phyloP scores from a whole-genome alignment of 2,329 filamentous ascomycete genomes.

The Myriangium duriaei region DNA sequence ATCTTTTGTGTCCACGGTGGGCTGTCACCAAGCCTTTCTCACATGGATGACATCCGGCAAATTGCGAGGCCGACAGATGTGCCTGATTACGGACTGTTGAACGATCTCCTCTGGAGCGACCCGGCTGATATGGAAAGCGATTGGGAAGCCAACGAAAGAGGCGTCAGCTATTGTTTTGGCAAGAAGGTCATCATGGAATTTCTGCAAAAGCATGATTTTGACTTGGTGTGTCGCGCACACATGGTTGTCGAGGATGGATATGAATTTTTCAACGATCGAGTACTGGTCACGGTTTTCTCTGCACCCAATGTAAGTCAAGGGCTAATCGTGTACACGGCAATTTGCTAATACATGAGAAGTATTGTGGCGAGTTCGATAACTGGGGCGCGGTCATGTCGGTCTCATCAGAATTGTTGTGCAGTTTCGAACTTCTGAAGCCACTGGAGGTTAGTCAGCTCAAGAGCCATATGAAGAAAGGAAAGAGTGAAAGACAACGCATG shows the following conservation, averaged over 20 bases:
- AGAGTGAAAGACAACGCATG: constrained; percentile 88
- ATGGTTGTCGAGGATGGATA: constrained; percentile 99
- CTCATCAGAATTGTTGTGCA: constrained; percentile 82
- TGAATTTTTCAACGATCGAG: constrained; percentile 93
- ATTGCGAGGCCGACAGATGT: constrained; percentile 95
- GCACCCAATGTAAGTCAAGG: constrained; percentile 78
- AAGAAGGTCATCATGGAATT: constrained; percentile 98
- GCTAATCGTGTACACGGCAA: background rate
- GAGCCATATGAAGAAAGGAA: constrained; percentile 96
- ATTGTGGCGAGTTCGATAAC: constrained; percentile 98
- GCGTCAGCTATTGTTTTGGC: constrained; percentile 96
- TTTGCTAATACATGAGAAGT: constrained; percentile 41
- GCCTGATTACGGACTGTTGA: constrained; percentile 87
- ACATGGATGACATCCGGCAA: constrained; percentile 97
- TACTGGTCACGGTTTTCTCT: constrained; percentile 92
- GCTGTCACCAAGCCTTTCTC: constrained; percentile 76
- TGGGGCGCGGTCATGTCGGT: constrained; percentile 99
- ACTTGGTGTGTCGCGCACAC: constrained; percentile 90
- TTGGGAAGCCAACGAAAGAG: constrained; percentile 94
- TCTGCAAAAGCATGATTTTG: constrained; percentile 86
- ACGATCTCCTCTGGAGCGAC: constrained; percentile 94
- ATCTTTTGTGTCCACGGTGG: constrained; percentile 97
- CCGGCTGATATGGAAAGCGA: constrained; percentile 91
- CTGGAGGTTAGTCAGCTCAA: constrained; percentile 92
- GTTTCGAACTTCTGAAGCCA: constrained; percentile 92